Percentiles rank a stretch among this genome's conserved stretches.
Conservation (phyloP, 768 basidiomycete genomes). For the Amanita rimosa region DNA sequence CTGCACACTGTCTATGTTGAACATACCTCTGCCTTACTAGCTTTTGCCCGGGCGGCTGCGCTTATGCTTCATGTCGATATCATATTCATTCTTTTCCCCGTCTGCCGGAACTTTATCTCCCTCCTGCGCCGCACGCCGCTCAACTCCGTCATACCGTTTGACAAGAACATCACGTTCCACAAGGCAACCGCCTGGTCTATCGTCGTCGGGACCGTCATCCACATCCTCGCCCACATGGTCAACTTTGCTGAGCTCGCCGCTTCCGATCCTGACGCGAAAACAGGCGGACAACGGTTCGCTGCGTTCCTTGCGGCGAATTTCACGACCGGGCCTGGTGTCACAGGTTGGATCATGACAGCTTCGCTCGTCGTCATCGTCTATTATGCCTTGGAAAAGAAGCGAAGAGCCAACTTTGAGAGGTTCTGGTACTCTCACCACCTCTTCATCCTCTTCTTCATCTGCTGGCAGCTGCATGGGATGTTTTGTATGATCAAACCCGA, state of each 20-base stretch:
- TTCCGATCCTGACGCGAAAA: constrained; percentile 39
- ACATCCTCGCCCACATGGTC: constrained; percentile 77
- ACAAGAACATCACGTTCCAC: constrained; percentile 87
- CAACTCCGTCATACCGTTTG: constrained; percentile 83
- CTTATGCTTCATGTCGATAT: constrained; percentile 87
- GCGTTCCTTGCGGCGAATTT: constrained; percentile 79
- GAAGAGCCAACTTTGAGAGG: constrained; percentile 69
- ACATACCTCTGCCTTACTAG: constrained; percentile 42
- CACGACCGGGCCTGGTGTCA: constrained; percentile 67
- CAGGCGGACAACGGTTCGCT: constrained; percentile 39
- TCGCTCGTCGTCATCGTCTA: constrained; percentile 71
- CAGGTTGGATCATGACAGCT: constrained; percentile 83
- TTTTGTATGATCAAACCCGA: constrained; percentile 96
- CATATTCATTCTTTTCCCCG: constrained; percentile 86
- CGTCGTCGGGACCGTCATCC: constrained; percentile 63
- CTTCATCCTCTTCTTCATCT: constrained; percentile 86
- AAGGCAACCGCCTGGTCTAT: constrained; percentile 90
- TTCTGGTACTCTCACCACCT: constrained; percentile 90
- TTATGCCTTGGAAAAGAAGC: constrained; percentile 75
- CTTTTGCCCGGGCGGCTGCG: constrained; percentile 80
- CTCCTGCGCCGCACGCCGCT: constrained; percentile 77
- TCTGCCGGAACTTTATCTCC: constrained; percentile 93
- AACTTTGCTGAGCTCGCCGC: constrained; percentile 67
- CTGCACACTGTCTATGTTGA: constrained; percentile 19
- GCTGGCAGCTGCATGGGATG: constrained; percentile 94